These are phyloP conservation scores for Lachnellula arida DNA, from an alignment of 2,329 filamentous ascomycete genomes.

Conservation along the genomic window DNA sequence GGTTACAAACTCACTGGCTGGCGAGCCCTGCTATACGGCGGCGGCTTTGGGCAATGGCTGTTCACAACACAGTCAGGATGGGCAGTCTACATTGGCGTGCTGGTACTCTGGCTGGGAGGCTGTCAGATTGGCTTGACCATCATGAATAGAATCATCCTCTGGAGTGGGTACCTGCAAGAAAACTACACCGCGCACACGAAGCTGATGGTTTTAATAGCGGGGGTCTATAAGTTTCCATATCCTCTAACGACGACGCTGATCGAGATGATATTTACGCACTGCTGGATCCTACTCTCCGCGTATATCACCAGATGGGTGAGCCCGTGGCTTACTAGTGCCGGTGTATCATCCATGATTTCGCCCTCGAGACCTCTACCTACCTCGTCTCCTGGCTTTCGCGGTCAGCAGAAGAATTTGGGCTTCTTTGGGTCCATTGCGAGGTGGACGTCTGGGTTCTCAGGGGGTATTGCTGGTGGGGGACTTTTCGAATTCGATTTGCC, in stretches of 20 bases:
- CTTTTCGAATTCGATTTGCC: conserved; percentile 47
- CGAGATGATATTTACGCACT: conserved; percentile 46
- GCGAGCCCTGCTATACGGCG: conserved; percentile 34
- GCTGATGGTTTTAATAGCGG: conserved; percentile 33
- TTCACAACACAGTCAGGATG: conserved; percentile 43
- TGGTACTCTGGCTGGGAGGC: conserved; percentile 44
- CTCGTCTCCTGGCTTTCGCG: conserved; percentile 26
- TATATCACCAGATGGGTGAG: conserved; percentile 43
- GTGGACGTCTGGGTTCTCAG: conserved; percentile 32
- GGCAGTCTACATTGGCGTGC: conserved; percentile 42
- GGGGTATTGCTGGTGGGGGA: conserved; percentile 49
- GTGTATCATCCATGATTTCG: conserved; percentile 38
- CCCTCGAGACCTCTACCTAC: conserved; percentile 39
- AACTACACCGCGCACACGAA: conserved; percentile 30
- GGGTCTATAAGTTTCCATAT: conserved; percentile 48
- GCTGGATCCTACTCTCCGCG: conserved; percentile 42
- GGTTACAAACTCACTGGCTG: conserved; percentile 27
- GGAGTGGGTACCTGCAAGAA: conserved; percentile 35
- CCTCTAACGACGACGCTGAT: conserved; percentile 46
- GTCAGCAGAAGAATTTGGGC: conserved; percentile 27
- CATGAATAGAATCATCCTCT: conserved; percentile 48
- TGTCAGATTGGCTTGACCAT: conserved; percentile 43
- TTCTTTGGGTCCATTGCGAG: conserved; percentile 23
- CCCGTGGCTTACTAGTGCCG: conserved; percentile 34
- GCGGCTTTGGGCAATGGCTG: conserved; percentile 44